phyloP scores from a whole-genome alignment of 495 filamentous ascomycete species.

The Hyphodiscus hymeniophilus region DNA sequence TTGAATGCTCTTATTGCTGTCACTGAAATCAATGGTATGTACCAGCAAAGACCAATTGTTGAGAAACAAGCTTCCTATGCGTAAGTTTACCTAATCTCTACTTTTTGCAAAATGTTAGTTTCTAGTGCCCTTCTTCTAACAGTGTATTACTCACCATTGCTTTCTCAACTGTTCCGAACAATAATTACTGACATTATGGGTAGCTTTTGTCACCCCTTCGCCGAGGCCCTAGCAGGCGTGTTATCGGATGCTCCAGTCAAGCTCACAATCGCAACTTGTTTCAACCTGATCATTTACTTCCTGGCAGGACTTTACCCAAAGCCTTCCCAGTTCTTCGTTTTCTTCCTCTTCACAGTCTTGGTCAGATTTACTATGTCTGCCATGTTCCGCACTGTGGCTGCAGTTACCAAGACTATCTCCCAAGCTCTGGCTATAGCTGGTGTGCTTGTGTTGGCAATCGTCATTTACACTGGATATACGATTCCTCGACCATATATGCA shows the following conservation, averaged over 20 bases:
- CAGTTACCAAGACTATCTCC: constrained; percentile 66
- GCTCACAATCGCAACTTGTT: constrained; percentile 19
- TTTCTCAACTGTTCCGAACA: too few species aligned
- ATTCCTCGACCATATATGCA: constrained; percentile 68
- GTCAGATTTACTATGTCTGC: constrained; percentile 59
- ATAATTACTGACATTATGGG: too few species aligned
- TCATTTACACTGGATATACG: constrained; percentile 78
- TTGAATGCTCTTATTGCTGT: constrained; percentile 48
- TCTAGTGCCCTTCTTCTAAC: too few species aligned
- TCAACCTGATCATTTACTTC: constrained; percentile 65
- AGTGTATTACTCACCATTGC: too few species aligned
- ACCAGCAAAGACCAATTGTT: constrained; percentile 56
- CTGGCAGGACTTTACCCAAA: constrained; percentile 43
- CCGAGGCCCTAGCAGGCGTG: constrained; percentile 50
- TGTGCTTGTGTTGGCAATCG: constrained; percentile 49
- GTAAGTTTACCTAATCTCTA: too few species aligned
- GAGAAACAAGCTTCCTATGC: constrained; percentile 58
- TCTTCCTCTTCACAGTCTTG: constrained; percentile 58
- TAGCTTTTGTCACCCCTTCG: constrained; percentile 50
- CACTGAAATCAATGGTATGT: constrained; percentile 55
- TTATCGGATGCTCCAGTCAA: constrained; percentile 60
- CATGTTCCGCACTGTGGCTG: constrained; percentile 74
- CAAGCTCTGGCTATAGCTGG: constrained; percentile 81
- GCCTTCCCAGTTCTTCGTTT: constrained; percentile 54
- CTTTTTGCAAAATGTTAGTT: too few species aligned